Evolutionary conservation across 2,329 filamentous ascomycete genomes (phyloP).

Genomic region (Acephala macrosclerotiorum): DNA sequence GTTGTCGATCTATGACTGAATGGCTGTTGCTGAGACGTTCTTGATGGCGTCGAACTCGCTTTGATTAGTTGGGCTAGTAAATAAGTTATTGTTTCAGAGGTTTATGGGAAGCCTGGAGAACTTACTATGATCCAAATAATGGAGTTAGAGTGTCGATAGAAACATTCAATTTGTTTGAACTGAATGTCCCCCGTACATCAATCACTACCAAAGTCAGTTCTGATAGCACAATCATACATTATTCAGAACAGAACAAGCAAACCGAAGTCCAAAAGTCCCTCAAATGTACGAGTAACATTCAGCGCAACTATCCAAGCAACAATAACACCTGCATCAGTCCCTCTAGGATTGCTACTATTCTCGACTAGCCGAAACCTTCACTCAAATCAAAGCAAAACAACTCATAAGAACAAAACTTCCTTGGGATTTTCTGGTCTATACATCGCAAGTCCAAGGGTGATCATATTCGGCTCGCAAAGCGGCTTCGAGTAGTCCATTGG

Average conservation of each 20-base stretch:
- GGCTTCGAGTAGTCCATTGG: slow-evolving; percentile 31
- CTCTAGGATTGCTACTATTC: slow-evolving; percentile 20
- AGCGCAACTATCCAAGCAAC: slow-evolving; percentile 27
- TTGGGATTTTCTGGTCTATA: slow-evolving; percentile 22
- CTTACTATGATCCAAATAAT: slow-evolving; percentile 8
- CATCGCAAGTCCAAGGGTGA: slow-evolving; percentile 27
- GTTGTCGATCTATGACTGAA: slow-evolving; percentile 26
- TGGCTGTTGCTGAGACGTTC: slow-evolving; percentile 15
- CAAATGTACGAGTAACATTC: slow-evolving; percentile 21
- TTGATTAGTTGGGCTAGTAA: slow-evolving; percentile 19
- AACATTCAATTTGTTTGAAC: slow-evolving; percentile 27
- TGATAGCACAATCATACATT: neutral
- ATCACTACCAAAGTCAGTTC: slow-evolving; percentile 16
- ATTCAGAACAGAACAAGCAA: slow-evolving; percentile 11
- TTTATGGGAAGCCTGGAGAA: slow-evolving; percentile 1
- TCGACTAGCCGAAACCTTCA: neutral
- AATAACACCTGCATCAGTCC: slow-evolving; percentile 26
- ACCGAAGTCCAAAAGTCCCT: slow-evolving; percentile 22
- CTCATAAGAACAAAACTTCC: slow-evolving; percentile 25
- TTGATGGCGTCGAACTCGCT: slow-evolving; percentile 14
- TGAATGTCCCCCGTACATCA: slow-evolving; percentile 28
- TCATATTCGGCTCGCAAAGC: slow-evolving; percentile 20
- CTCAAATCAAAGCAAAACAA: neutral
- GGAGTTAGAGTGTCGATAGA: slow-evolving; percentile 15
- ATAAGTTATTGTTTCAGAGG: neutral